These are phyloP conservation scores for Daldinia sp. DNA, from an alignment of 2,329 filamentous ascomycete species.

Conservation along the genomic window DNA sequence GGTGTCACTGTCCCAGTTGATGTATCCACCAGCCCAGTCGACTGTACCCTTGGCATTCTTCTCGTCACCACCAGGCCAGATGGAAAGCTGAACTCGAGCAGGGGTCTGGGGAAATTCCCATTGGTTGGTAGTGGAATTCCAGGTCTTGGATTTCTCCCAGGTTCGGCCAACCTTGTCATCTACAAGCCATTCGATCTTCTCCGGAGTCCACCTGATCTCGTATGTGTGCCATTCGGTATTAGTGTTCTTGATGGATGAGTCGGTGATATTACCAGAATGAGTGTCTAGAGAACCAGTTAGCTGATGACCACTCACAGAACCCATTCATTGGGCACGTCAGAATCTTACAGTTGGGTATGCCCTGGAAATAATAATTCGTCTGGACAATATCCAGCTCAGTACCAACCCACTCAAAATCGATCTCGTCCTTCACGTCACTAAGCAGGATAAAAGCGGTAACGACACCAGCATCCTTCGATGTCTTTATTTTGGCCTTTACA, in stretches of 20 bases:
- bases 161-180: constrained; percentile 82
- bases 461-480: constrained; percentile 83
- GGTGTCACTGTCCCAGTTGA: constrained; percentile 84
- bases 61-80: constrained; percentile 90
- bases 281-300: constrained; percentile 62
- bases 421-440: constrained; percentile 96
- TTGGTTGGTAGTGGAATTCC: constrained; percentile 81
- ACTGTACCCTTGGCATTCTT: constrained; percentile 85
- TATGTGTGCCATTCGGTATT: constrained; percentile 86
- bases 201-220: constrained; percentile 91
- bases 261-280: constrained; percentile 75
- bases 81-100: constrained; percentile 86
- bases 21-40: constrained; percentile 87
- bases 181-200: constrained; percentile 84
- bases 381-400: constrained; percentile 79
- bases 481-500: constrained; percentile 85
- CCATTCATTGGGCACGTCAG: constrained; percentile 11
- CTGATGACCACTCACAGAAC: neutral
- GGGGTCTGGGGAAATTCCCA: constrained; percentile 94
- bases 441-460: constrained; percentile 97
- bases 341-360: constrained; percentile 83
- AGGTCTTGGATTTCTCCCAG: constrained; percentile 79
- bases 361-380: constrained; percentile 98
- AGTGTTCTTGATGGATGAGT: constrained; percentile 64
- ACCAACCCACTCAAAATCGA: constrained; percentile 96